A percentile compares a stretch with the other conserved stretches of the same genome.
Evolutionary conservation across 2,329 filamentous ascomycete species (phyloP).

Genomic region (Paecilomyces niveus): DNA sequence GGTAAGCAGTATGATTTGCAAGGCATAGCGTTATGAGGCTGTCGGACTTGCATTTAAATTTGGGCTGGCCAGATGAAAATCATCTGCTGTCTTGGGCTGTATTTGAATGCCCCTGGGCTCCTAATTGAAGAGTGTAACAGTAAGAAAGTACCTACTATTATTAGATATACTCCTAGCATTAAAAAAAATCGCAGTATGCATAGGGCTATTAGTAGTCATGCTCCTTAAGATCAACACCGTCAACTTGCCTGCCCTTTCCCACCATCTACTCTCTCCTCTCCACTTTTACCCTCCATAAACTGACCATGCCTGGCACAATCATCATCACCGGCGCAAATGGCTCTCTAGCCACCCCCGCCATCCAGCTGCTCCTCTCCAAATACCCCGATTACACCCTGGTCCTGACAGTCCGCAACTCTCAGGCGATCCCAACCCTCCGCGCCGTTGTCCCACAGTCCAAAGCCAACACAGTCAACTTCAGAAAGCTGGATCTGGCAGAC

Average conservation of each 20-base stretch:
- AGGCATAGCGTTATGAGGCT: too few species aligned
- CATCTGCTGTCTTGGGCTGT: too few species aligned
- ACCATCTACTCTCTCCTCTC: background rate
- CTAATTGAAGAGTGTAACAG: background rate
- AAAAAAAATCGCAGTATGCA: too few species aligned
- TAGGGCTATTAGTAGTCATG: too few species aligned
- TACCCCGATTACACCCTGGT: constrained; percentile 17
- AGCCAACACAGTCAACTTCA: constrained; percentile 19
- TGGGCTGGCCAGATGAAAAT: too few species aligned
- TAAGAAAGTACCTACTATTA: too few species aligned
- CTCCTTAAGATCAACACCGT: too few species aligned
- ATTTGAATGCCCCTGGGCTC: background rate
- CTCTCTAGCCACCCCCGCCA: constrained; percentile 23
- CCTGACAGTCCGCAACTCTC: constrained; percentile 24
- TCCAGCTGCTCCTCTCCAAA: constrained; percentile 15
- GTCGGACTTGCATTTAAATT: too few species aligned
- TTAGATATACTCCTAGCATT: too few species aligned
- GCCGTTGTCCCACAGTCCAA: constrained; percentile 13
- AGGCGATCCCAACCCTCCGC: constrained; percentile 21
- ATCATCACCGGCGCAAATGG: constrained; percentile 25
- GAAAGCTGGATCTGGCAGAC: constrained; percentile 29
- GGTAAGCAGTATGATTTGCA: too few species aligned
- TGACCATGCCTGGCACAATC: constrained; percentile 16
- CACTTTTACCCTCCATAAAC: background rate
- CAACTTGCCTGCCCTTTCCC: background rate